Conservation (phyloP, 768 basidiomycete genomes). For the Daedaleopsis sinensis region DNA sequence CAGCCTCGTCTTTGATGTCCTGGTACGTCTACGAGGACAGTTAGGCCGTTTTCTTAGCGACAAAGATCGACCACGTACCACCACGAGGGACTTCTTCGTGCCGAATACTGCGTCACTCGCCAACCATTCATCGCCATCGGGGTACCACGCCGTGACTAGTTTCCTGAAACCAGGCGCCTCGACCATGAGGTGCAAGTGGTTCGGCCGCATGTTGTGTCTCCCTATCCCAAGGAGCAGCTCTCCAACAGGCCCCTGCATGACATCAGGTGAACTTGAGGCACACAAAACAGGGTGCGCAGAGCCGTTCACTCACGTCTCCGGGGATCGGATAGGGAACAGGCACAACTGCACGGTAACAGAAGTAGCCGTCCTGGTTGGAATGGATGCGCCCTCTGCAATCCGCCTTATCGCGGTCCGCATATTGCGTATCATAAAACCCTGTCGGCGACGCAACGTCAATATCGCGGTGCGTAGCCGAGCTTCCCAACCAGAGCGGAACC, state of each 20-base stretch:
- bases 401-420: slow-evolving; percentile 53
- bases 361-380: slow-evolving; percentile 63
- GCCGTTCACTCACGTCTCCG: slow-evolving; percentile 50
- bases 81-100: slow-evolving; percentile 75
- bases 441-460: not conserved
- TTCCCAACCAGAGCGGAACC: slow-evolving; percentile 19
- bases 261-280: slow-evolving; percentile 14
- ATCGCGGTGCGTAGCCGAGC: not conserved
- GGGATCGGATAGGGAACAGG: slow-evolving; percentile 78
- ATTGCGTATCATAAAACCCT: slow-evolving; percentile 52
- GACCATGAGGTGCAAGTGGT: slow-evolving; percentile 77
- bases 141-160: slow-evolving; percentile 75
- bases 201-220: slow-evolving; percentile 79
- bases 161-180: slow-evolving; percentile 73
- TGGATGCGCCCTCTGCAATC: slow-evolving; percentile 75
- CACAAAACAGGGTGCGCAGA: not conserved
- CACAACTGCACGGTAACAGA: slow-evolving; percentile 72
- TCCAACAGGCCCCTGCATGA: slow-evolving; percentile 67
- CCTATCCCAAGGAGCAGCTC: slow-evolving; percentile 54
- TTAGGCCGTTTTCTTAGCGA: not conserved
- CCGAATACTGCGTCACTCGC: slow-evolving; percentile 81
- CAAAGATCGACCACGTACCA: slow-evolving; percentile 48
- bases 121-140: slow-evolving; percentile 68
- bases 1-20: slow-evolving; percentile 52
- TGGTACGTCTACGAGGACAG: slow-evolving; percentile 47